Conservation (phyloP, 495 filamentous ascomycete genomes). For the Penicillium silybi region DNA sequence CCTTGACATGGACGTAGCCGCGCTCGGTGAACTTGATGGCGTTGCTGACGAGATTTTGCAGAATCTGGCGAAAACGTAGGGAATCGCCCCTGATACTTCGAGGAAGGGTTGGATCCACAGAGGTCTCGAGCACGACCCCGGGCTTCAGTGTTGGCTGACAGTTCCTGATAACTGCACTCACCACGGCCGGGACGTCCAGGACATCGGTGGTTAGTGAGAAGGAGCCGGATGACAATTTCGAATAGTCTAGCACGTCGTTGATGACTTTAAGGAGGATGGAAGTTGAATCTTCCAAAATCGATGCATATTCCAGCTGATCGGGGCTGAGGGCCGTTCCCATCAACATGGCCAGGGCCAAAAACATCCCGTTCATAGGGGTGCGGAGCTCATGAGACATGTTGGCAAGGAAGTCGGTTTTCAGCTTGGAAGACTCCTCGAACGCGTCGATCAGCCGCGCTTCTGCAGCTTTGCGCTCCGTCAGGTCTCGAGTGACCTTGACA, state of each 20-base stretch:
- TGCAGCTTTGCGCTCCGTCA: conserved; percentile 58
- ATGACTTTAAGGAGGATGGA: conserved; percentile 82
- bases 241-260: conserved; percentile 86
- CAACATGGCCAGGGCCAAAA: conserved; percentile 68
- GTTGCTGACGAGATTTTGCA: conserved; percentile 84
- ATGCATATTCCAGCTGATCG: conserved; percentile 70
- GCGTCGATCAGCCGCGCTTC: conserved; percentile 56
- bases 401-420: conserved; percentile 66
- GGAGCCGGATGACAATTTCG: conserved; percentile 80
- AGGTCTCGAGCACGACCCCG: conserved; percentile 50
- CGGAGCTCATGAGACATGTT: conserved; percentile 92
- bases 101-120: conserved; percentile 46
- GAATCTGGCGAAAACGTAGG: conserved; percentile 72
- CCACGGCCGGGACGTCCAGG: conserved; percentile 56
- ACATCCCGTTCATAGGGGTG: conserved; percentile 74
- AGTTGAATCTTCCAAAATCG: conserved; percentile 76
- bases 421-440: conserved; percentile 60
- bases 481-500: conserved; percentile 61
- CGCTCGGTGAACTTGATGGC: conserved; percentile 82
- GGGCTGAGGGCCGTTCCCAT: conserved; percentile 60
- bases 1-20: conserved; percentile 57
- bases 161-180: conserved; percentile 51
- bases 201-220: conserved; percentile 75
- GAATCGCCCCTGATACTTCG: conserved; percentile 60
- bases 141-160: conserved; percentile 54